Evolutionary conservation across 495 filamentous ascomycete genomes (phyloP), one percentile per base, ranked within the genome.

Genomic region (Aspergillus avenaceus): DNA sequence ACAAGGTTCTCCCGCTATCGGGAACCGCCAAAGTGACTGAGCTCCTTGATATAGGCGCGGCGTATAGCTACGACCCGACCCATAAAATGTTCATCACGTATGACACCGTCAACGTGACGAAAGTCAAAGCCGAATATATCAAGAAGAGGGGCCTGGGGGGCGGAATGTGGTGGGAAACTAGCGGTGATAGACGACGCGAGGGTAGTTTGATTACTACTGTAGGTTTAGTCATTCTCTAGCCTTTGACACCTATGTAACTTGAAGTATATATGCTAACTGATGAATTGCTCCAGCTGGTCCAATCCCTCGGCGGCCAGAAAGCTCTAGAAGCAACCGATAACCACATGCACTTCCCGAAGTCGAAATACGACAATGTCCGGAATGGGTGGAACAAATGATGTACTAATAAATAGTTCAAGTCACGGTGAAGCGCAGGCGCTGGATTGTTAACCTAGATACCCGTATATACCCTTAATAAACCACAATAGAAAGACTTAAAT

Each of bases 151-250:
- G 81, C 6, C 74, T 96, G 7, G 90, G 87, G 3, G 90, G 91
- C 11, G 84, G 78, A 0, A 92, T 96, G 82, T 96, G 88, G 79
- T 97, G 91, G 91, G 91, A 96, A 69, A 83, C 80, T 21, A 87
- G 82, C 61, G 83, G 80, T 21, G 91, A 96, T 61, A 82, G 75
- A 55, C 58, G 40, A 0, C 83, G 76, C 2, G 65, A 62, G 0
- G 69, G 69, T 31, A 85, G 85, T 58, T 62, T 90, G 65, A 79
- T 90, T 36, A 64, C 65, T n/a, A 81, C 75, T 16, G 70, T 86
- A 49, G 47, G 72, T 62, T 38, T n/a, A n/a, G n/a, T n/a, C n/a
- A n/a, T 38, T 38, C 36, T 29, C 27, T 24, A 13, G 11, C 26
- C 9, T 12, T 24, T 50, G 4, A 32, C 26, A 22, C 40, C 25